Conservation (phyloP, 2,329 filamentous ascomycete species). For the Clarireedia sp. region DNA sequence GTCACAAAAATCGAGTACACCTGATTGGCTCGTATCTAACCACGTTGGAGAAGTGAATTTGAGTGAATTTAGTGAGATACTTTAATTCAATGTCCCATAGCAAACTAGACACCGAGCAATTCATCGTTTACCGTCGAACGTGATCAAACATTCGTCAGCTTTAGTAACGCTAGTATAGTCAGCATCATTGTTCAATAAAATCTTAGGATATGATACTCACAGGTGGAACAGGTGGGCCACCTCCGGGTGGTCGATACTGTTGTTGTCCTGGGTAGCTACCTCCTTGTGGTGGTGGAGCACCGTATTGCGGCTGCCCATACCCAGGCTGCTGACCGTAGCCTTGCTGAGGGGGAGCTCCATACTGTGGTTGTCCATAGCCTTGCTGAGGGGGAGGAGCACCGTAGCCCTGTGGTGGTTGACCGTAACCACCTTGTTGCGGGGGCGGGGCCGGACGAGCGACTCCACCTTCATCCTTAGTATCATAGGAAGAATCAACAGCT, state of each 20-base stretch:
- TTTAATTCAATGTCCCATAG: too few species aligned
- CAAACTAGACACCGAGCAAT: too few species aligned
- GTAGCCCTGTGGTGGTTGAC: constrained; percentile 13
- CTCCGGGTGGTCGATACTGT: constrained; percentile 3
- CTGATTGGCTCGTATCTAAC: too few species aligned
- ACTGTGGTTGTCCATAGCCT: constrained; percentile 4
- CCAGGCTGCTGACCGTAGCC: constrained; percentile 22
- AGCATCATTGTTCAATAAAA: too few species aligned
- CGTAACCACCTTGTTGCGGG: constrained; percentile 19
- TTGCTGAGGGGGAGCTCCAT: constrained; percentile 25
- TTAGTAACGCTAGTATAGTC: too few species aligned
- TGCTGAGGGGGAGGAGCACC: constrained; percentile 6
- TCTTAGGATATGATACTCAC: too few species aligned
- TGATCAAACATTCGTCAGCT: too few species aligned
- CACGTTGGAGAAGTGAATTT: too few species aligned
- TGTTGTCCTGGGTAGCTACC: constrained; percentile 5
- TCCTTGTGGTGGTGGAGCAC: background rate
- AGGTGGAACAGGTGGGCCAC: background rate
- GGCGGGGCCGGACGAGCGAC: constrained; percentile 1
- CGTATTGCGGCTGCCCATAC: constrained; percentile 2
- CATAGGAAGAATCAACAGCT: constrained; percentile 57
- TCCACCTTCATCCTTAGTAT: constrained; percentile 50
- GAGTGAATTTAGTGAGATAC: too few species aligned
- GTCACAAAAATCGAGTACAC: too few species aligned
- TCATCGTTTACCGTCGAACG: too few species aligned